Evolutionary conservation across 371 early-diverging fungal species (phyloP), one percentile per base, ranked within the genome.

Genomic region (Chytridium lagenaria): DNA sequence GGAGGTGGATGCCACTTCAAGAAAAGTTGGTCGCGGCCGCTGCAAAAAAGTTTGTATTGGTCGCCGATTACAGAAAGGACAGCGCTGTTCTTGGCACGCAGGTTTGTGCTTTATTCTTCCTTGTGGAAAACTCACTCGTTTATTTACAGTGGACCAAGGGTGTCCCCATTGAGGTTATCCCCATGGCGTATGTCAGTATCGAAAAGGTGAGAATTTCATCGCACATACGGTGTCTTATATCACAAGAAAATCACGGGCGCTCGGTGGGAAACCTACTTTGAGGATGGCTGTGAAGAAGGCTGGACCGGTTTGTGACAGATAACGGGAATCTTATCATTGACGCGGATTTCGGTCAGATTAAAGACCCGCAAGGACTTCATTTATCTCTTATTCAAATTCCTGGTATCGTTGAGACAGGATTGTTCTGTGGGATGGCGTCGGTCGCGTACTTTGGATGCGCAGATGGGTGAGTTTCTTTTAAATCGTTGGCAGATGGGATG

Each of bases 301-400:
- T 0, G 97, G 97, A 3, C 97, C 97, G 0, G 93, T 95, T n/a
- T 28, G 92, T 96, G 0, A 95, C 95, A 5, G 97, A 97, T 79
- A 94, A 94, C 73, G 95, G 96, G n/a, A 96, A 95, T 82, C 90
- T 96, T 76, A 84, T 95, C n/a, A 77, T 97, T 38, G 97, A 97
- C 81, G 92, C 89, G 1, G 84, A 92, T 23, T 90, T 96, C 78
- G 61, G 61, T 12, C 7, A 5, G 3, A 61, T 61, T 16, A 26
- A 28, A 5, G 61, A 61, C 19, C 61, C 61, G 7, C 7, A 15
- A 16, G 23, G 36, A 10, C 37, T 70, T 31, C 71, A 81, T 68
- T 79, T 77, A 68, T 78, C 88, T 65, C 72, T 96, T 65, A 92
- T 90, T 72, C 71, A 83, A 73, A 79, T 95, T 26, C 89, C 94